Evolutionary conservation across 169 alveolate genomes (phyloP).

Genomic region (Plasmodium cynomolgi): DNA sequence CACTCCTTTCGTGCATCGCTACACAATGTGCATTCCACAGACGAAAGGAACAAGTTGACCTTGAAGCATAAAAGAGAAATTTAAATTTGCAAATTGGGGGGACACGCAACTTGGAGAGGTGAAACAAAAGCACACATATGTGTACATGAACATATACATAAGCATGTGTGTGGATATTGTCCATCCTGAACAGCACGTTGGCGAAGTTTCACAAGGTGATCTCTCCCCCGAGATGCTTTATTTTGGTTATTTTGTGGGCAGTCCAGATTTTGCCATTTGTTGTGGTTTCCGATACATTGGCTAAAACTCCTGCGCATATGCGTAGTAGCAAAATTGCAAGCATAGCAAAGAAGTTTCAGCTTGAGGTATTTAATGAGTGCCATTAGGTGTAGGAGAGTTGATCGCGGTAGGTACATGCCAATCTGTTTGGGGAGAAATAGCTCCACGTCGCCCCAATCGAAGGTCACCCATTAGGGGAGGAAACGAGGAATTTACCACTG

Average conservation of each 20-base stretch:
- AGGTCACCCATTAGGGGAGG: not conserved
- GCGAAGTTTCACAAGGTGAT: not conserved
- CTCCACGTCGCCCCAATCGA: not conserved
- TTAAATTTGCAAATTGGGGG: not conserved
- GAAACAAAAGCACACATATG: not conserved
- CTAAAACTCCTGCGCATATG: not conserved
- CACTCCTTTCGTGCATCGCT: not conserved
- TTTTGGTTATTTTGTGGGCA: not conserved
- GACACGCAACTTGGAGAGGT: not conserved
- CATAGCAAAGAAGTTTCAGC: not conserved
- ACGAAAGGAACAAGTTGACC: not conserved
- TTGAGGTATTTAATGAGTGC: not conserved
- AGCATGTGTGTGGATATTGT: not conserved
- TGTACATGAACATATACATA: not conserved
- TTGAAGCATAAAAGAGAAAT: not conserved
- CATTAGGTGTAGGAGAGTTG: not conserved
- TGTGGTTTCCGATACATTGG: not conserved
- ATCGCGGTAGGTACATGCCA: not conserved
- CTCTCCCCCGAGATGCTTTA: not conserved
- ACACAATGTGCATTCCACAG: not conserved
- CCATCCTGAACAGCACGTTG: not conserved
- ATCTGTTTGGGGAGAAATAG: not conserved
- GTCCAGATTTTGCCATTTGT: not conserved
- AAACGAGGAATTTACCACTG: not conserved
- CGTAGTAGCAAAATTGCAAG: not conserved